phyloP scores from a whole-genome alignment of 73 alveolate genomes.

The Uronychia setigera region DNA sequence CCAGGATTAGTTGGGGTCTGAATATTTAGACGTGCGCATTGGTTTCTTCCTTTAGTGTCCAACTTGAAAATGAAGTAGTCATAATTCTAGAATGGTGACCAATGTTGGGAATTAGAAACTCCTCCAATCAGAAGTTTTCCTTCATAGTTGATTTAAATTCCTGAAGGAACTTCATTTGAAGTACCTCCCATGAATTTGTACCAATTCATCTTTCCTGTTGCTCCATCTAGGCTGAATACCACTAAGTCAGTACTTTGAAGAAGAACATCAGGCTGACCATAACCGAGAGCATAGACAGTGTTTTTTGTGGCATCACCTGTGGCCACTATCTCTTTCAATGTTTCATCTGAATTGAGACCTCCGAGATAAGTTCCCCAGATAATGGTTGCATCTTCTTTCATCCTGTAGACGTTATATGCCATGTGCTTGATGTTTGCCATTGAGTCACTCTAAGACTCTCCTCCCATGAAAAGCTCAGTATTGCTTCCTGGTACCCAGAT shows the following conservation, averaged over 20 bases:
- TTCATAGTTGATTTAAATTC: not conserved
- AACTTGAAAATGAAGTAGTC: not conserved
- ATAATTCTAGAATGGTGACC: not conserved
- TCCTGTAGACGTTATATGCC: not conserved
- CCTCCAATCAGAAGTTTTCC: not conserved
- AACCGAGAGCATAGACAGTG: not conserved
- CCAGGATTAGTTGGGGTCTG: not conserved
- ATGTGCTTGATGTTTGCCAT: not conserved
- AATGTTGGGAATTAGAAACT: not conserved
- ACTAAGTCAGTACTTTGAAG: not conserved
- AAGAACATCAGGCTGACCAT: not conserved
- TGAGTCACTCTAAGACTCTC: not conserved
- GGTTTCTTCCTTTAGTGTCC: slow-evolving; percentile 2
- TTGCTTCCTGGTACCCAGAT: not conserved
- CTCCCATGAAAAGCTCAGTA: not conserved
- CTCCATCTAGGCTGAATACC: not conserved
- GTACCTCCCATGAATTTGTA: not conserved
- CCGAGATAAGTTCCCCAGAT: not conserved
- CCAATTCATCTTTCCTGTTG: not conserved
- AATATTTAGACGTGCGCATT: not conserved
- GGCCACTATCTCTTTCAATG: not conserved
- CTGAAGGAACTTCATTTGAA: not conserved
- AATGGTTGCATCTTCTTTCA: not conserved
- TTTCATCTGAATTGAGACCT: not conserved
- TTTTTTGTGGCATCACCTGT: not conserved